phyloP scores from a whole-genome alignment of 352 stramenopile species.

The Globisporangium lucens region DNA sequence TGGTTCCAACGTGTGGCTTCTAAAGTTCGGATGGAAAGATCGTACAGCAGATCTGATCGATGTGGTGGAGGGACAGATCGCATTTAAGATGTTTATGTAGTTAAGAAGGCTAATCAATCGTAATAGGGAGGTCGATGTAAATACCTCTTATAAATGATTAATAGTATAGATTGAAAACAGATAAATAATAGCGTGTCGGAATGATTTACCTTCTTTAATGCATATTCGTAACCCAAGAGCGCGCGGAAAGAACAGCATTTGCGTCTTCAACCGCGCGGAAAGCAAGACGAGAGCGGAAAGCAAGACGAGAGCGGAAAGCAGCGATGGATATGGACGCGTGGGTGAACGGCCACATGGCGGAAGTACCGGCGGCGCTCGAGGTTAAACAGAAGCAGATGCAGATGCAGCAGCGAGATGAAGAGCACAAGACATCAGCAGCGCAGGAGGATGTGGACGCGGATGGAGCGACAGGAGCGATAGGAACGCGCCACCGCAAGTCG shows the following conservation, averaged over 20 bases:
- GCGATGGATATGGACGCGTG: conserved; percentile 18
- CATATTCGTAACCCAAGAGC: conserved; percentile 7
- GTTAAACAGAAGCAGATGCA: background rate
- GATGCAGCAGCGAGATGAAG: background rate
- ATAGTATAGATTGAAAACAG: too few species aligned
- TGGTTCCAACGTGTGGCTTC: conserved; percentile 6
- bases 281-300: background rate
- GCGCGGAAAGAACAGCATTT: background rate
- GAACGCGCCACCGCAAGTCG: conserved; percentile 15
- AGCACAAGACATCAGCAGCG: background rate
- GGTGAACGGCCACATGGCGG: conserved; percentile 3
- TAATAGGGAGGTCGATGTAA: background rate
- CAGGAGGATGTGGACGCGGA: conserved; percentile 18
- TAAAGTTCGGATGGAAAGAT: conserved; percentile 11
- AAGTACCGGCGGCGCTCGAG: too few species aligned
- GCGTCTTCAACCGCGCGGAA: conserved; percentile 6
- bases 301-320: background rate
- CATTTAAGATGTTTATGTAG: background rate
- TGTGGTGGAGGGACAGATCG: background rate
- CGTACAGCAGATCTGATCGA: background rate
- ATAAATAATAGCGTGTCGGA: background rate
- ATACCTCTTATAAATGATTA: background rate
- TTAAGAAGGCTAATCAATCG: background rate
- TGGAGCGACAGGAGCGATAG: background rate
- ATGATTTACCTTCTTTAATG: conserved; percentile 3